Percentiles rank a stretch among this genome's conserved stretches.
Conservation (phyloP, 2,329 filamentous ascomycete genomes). For the Fusarium heterosporum region DNA sequence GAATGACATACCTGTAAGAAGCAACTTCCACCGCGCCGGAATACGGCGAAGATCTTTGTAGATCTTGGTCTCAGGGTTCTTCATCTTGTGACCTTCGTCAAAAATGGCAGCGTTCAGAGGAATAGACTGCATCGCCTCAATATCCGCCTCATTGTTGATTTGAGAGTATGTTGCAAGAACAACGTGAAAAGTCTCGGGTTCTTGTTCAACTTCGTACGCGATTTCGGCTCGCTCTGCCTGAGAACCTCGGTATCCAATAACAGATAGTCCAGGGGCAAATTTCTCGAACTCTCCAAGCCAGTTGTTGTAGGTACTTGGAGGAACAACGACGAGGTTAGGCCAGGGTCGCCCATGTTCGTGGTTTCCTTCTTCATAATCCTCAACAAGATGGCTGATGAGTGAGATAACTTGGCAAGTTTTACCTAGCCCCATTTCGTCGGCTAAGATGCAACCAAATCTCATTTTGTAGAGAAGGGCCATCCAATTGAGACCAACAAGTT, state of each 20-base stretch:
- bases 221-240: constrained; percentile 76
- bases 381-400: constrained; percentile 85
- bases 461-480: constrained; percentile 84
- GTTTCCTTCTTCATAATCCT: constrained; percentile 62
- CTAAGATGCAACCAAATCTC: constrained; percentile 87
- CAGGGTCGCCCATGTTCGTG: constrained; percentile 58
- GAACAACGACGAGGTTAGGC: constrained; percentile 88
- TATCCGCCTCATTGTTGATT: constrained; percentile 63
- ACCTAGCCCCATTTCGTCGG: constrained; percentile 96
- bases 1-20: constrained; percentile 65
- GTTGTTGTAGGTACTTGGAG: constrained; percentile 93
- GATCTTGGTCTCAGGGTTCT: constrained; percentile 85
- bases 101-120: constrained; percentile 74
- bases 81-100: constrained; percentile 94
- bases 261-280: constrained; percentile 82
- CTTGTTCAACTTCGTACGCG: constrained; percentile 72
- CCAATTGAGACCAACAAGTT: constrained; percentile 96
- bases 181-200: constrained; percentile 73
- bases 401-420: constrained; percentile 98
- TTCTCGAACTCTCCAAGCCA: constrained; percentile 91
- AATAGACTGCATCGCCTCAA: constrained; percentile 62
- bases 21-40: constrained; percentile 81
- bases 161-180: constrained; percentile 72
- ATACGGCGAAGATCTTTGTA: constrained; percentile 85
- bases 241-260: constrained; percentile 77